phyloP scores from a whole-genome alignment of 1,284 basidiomycete genomes.

The Entoloma clypeatum region DNA sequence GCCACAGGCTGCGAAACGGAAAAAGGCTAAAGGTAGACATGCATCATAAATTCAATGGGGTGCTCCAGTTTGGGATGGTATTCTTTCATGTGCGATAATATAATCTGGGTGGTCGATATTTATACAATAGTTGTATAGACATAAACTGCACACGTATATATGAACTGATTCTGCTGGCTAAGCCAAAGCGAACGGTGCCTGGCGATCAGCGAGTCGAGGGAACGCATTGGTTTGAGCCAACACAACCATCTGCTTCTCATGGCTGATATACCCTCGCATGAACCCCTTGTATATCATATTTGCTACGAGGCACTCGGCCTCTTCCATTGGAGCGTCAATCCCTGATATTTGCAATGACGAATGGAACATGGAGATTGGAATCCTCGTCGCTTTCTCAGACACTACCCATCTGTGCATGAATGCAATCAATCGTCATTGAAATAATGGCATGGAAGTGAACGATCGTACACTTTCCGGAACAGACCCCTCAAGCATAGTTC shows the following conservation, averaged over 20 bases:
- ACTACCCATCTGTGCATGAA: constrained; percentile 66
- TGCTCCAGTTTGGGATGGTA: too few species aligned
- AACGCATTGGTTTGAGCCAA: constrained; percentile 82
- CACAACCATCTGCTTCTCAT: constrained; percentile 91
- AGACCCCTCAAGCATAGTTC: constrained; percentile 84
- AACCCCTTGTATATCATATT: constrained; percentile 94
- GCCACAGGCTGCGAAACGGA: constrained; percentile 16
- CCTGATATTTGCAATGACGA: constrained; percentile 66
- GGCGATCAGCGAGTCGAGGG: constrained; percentile 62
- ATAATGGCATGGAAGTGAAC: constrained; percentile 4
- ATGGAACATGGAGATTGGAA: constrained; percentile 78
- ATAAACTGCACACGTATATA: background rate
- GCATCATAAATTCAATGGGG: constrained; percentile 2
- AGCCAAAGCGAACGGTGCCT: constrained; percentile 46
- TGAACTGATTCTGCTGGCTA: background rate
- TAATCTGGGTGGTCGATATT: too few species aligned
- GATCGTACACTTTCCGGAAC: constrained; percentile 82
- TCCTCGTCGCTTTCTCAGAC: constrained; percentile 65
- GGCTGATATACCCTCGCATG: constrained; percentile 94
- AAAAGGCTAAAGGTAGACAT: constrained; percentile 12
- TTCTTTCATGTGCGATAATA: too few species aligned
- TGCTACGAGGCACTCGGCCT: constrained; percentile 91
- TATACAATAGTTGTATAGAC: too few species aligned
- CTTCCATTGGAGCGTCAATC: constrained; percentile 60
- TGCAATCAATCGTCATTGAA: background rate